Evolutionary conservation across 805 yeast genomes (phyloP).

Genomic region (Candida pseudofarinosa): DNA sequence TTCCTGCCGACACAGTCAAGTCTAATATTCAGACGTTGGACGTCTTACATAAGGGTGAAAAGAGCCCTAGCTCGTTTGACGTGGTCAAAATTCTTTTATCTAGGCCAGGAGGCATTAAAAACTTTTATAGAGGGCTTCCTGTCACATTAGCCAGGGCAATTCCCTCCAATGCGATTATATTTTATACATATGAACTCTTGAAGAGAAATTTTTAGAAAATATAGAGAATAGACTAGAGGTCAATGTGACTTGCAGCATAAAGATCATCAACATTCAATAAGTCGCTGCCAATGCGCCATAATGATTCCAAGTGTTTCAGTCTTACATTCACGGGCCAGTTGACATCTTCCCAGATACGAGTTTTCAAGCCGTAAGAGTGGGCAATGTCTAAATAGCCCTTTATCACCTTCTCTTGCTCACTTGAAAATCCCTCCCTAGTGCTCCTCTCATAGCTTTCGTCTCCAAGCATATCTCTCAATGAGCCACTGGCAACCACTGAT

Average conservation of each 20-base stretch:
- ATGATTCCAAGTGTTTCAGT: slow-evolving; percentile 46
- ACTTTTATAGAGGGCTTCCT: slow-evolving; percentile 80
- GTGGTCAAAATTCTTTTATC: slow-evolving; percentile 8
- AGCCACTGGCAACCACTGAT: slow-evolving; percentile 41
- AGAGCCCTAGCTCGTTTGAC: slow-evolving; percentile 4
- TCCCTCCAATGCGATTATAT: slow-evolving; percentile 88
- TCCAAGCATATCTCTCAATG: slow-evolving; percentile 32
- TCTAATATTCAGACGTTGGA: slow-evolving; percentile 73
- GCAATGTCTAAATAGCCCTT: slow-evolving; percentile 34
- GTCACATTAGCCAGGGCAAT: slow-evolving; percentile 77
- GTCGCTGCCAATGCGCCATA: slow-evolving; percentile 49
- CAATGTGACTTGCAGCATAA: slow-evolving; percentile 26
- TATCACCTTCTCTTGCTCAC: slow-evolving; percentile 26
- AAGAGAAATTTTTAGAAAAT: slow-evolving; percentile 28
- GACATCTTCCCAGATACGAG: slow-evolving; percentile 72
- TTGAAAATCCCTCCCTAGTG: slow-evolving; percentile 25
- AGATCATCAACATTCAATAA: slow-evolving; percentile 63
- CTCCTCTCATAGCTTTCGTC: slow-evolving; percentile 10
- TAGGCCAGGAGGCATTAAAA: slow-evolving; percentile 56
- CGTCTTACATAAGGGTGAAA: slow-evolving; percentile 12
- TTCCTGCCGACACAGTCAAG: slow-evolving; percentile 89
- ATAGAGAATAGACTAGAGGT: slow-evolving; percentile 7
- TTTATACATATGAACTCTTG: slow-evolving; percentile 69
- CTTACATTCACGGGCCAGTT: slow-evolving; percentile 55
- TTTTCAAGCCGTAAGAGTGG: slow-evolving; percentile 47